These are phyloP conservation scores for Petunia secreta DNA, from an alignment of 257 asterid species.

Conservation along the genomic window DNA sequence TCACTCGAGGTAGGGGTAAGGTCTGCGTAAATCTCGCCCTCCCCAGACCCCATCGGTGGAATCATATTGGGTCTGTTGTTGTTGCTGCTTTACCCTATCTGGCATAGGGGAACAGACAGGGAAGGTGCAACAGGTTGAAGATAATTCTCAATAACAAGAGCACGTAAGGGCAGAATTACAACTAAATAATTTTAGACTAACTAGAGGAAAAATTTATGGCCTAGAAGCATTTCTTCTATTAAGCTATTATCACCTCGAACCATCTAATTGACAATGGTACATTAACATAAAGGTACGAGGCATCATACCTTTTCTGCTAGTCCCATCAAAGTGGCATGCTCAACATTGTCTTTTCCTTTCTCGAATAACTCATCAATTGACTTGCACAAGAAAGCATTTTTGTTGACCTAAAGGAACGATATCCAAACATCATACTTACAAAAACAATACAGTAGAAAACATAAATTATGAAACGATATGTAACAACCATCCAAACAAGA, in stretches of 20 bases:
- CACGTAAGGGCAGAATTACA: background rate
- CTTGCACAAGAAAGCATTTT: constrained; percentile 79
- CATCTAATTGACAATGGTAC: background rate
- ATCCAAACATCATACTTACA: background rate
- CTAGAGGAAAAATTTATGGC: constrained; percentile 1
- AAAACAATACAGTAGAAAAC: background rate
- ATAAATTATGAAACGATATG: no score
- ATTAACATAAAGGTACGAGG: background rate
- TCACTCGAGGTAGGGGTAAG: no score
- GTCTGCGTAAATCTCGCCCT: no score
- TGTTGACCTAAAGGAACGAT: constrained; percentile 62
- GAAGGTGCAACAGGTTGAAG: no score
- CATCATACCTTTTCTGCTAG: constrained; percentile 73
- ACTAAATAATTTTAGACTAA: background rate
- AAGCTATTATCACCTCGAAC: background rate
- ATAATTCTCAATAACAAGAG: background rate
- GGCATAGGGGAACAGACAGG: no score
- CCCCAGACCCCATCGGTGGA: no score
- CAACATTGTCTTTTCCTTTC: constrained; percentile 63
- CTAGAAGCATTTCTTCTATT: background rate
- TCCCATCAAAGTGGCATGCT: constrained; percentile 56
- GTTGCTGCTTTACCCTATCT: no score
- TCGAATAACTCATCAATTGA: constrained; percentile 83
- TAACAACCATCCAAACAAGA: background rate
- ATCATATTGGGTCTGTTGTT: no score